Percentiles rank a stretch among this genome's conserved stretches.
These are phyloP conservation scores for Camellia sinensis DNA, from an alignment of 148 eudicot genomes.

Conservation along the genomic window DNA sequence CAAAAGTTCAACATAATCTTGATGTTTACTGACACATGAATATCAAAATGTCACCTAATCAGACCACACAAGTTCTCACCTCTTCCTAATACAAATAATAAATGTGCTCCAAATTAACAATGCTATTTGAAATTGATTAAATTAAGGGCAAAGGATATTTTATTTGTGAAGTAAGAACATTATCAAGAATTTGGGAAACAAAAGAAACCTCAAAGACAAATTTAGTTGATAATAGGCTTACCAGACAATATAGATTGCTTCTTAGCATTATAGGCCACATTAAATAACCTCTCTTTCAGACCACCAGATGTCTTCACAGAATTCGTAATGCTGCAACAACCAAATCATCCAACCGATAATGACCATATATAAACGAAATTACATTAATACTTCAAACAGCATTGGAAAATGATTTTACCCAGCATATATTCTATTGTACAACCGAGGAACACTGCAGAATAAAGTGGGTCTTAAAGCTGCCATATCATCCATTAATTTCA, in stretches of 20 bases:
- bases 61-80: not conserved
- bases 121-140: not conserved
- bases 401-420: slow-evolving; percentile 44
- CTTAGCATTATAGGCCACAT: slow-evolving; percentile 76
- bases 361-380: not conserved
- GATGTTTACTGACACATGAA: not conserved
- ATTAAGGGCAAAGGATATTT: not conserved
- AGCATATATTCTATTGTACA: slow-evolving; percentile 83
- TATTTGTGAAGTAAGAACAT: not conserved
- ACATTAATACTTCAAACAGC: not conserved
- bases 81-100: not conserved
- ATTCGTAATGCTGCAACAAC: slow-evolving; percentile 49
- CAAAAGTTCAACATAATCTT: not conserved
- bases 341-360: slow-evolving; percentile 3
- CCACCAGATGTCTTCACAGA: slow-evolving; percentile 83
- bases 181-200: not conserved
- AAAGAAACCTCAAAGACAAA: not conserved
- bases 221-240: slow-evolving; percentile 19
- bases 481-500: slow-evolving; percentile 86
- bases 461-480: slow-evolving; percentile 77
- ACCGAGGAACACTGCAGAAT: slow-evolving; percentile 90
- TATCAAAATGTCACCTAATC: not conserved
- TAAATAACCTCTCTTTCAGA: slow-evolving; percentile 67
- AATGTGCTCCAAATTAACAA: not conserved
- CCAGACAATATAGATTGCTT: slow-evolving; percentile 75